Conservation (phyloP, 1,284 basidiomycete species). For the Coniferiporia sulphurascens region DNA sequence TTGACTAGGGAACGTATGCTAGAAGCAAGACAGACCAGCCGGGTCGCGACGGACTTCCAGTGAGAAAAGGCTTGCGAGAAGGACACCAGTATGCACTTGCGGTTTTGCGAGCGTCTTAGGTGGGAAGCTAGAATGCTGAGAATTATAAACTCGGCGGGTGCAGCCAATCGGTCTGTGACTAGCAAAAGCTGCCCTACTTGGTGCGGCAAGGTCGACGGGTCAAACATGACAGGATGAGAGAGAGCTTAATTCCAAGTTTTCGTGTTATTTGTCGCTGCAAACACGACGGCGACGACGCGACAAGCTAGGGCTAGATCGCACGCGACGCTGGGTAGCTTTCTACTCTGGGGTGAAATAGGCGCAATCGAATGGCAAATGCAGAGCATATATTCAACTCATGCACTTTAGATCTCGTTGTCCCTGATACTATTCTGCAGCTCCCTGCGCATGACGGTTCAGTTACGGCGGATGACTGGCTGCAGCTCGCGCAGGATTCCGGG, state of each 20-base stretch:
- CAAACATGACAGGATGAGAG: slow-evolving; percentile 4
- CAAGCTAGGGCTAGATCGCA: neutral
- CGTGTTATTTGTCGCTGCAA: neutral
- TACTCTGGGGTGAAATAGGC: slow-evolving; percentile 5
- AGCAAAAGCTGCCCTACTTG: slow-evolving; percentile 42
- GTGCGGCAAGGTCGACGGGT: slow-evolving; percentile 13
- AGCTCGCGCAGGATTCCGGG: slow-evolving; percentile 31
- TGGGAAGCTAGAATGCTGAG: slow-evolving; percentile 45
- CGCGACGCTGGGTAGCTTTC: neutral
- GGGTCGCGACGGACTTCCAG: slow-evolving; percentile 58
- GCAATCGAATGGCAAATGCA: slow-evolving; percentile 17
- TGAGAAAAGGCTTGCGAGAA: slow-evolving; percentile 49
- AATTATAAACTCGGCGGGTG: slow-evolving; percentile 65
- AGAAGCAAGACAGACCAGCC: slow-evolving; percentile 39
- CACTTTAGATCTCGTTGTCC: slow-evolving; percentile 59
- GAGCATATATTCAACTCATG: slow-evolving; percentile 65
- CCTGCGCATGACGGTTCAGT: slow-evolving; percentile 35
- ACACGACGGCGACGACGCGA: slow-evolving; percentile 3
- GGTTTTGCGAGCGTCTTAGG: slow-evolving; percentile 40
- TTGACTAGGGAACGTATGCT: neutral
- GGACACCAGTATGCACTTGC: slow-evolving; percentile 47
- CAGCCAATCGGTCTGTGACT: slow-evolving; percentile 60
- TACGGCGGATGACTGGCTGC: slow-evolving; percentile 13
- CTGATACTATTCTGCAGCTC: slow-evolving; percentile 57
- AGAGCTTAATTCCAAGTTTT: neutral